Percentiles rank a stretch among this genome's conserved stretches.
phyloP scores from a whole-genome alignment of 2,329 filamentous ascomycete genomes.

The Lojkania enalia region DNA sequence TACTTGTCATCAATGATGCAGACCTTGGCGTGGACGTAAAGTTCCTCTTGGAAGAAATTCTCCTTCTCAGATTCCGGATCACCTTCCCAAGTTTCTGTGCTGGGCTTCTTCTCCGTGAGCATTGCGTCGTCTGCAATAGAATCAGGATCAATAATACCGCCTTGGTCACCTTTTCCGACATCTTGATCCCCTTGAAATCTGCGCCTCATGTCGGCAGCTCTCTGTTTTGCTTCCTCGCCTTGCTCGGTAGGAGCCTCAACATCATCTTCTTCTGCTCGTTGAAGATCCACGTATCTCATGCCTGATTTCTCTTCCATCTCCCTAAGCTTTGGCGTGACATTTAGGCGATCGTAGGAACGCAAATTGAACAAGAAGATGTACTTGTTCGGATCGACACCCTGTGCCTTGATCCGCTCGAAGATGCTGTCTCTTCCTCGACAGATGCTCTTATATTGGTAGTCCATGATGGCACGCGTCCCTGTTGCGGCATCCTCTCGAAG shows the following conservation, averaged over 20 bases:
- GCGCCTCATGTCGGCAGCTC: constrained; percentile 51
- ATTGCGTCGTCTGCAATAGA: constrained; percentile 80
- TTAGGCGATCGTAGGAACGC: constrained; percentile 87
- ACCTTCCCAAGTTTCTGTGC: constrained; percentile 77
- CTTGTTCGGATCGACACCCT: constrained; percentile 74
- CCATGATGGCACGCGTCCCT: constrained; percentile 91
- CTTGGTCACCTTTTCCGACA: constrained; percentile 44
- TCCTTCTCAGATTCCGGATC: constrained; percentile 73
- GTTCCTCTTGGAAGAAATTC: constrained; percentile 92
- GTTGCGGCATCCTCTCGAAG: constrained; percentile 79
- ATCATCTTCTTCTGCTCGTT: constrained; percentile 85
- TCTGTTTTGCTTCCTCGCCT: constrained; percentile 46
- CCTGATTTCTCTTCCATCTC: constrained; percentile 80
- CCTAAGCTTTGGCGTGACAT: constrained; percentile 73
- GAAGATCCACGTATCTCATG: constrained; percentile 81
- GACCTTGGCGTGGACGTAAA: constrained; percentile 93
- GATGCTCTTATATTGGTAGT: constrained; percentile 97
- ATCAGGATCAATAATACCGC: constrained; percentile 58
- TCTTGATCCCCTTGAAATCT: constrained; percentile 50
- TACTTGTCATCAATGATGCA: constrained; percentile 85
- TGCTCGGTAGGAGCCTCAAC: constrained; percentile 63
- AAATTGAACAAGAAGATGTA: constrained; percentile 95
- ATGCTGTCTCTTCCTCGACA: constrained; percentile 91
- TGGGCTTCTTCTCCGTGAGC: constrained; percentile 65
- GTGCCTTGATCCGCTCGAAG: constrained; percentile 71